Conservation (phyloP, 176 grass and related monocot species). For the Phyllostachys edulis region DNA sequence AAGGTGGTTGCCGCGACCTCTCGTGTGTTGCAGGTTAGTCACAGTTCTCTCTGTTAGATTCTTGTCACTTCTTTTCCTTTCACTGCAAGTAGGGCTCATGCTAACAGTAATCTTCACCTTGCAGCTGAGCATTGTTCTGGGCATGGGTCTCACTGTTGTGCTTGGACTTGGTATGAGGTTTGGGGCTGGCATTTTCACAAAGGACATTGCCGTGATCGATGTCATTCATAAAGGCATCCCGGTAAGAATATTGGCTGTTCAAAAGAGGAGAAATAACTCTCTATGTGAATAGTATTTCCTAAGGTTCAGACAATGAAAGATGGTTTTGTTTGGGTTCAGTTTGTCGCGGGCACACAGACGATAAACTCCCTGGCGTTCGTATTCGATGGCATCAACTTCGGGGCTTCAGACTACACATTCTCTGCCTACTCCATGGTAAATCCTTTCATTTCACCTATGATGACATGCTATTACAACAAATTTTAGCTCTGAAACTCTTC, state of each 20-base stretch:
- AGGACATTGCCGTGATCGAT: constrained; percentile 56
- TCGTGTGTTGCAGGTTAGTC: constrained; percentile 79
- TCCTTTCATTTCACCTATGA: background rate
- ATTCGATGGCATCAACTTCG: constrained; percentile 98
- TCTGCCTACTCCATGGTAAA: constrained; percentile 95
- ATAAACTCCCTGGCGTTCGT: constrained; percentile 93
- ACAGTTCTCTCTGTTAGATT: background rate
- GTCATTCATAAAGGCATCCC: constrained; percentile 85
- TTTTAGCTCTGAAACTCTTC: constrained; percentile 24
- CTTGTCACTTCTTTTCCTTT: background rate
- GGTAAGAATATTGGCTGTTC: constrained; percentile 39
- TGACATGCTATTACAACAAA: background rate
- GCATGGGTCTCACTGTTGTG: constrained; percentile 57
- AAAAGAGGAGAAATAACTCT: background rate
- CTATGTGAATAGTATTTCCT: constrained; percentile 4
- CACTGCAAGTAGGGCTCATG: background rate
- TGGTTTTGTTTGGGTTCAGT: constrained; percentile 45
- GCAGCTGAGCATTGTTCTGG: constrained; percentile 81
- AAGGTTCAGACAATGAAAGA: background rate
- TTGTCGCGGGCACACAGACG: constrained; percentile 82
- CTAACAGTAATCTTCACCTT: background rate
- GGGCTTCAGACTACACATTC: constrained; percentile 84
- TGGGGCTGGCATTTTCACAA: constrained; percentile 85
- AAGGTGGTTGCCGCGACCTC: constrained; percentile 62
- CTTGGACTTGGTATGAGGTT: constrained; percentile 77